A percentile compares a stretch with the other conserved stretches of the same genome.
Conservation (phyloP, 2,329 filamentous ascomycete genomes). For the Rhynchosporium secalis region DNA sequence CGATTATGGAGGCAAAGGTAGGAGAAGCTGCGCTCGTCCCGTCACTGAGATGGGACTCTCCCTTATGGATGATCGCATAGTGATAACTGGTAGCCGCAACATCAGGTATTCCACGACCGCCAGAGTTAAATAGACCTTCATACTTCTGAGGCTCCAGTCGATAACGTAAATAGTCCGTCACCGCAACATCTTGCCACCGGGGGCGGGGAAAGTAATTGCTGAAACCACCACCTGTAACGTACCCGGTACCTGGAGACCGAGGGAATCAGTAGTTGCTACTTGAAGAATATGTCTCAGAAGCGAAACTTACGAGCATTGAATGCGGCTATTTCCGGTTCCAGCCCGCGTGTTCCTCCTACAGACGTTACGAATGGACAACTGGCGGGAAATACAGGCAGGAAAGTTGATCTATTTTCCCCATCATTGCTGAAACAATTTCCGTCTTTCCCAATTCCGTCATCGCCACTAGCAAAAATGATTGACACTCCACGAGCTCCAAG, state of each 20-base stretch:
- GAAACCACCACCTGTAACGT: neutral
- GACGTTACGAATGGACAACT: neutral
- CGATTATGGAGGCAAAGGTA: slow-evolving; percentile 56
- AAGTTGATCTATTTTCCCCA: neutral
- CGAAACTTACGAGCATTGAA: neutral
- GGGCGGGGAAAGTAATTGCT: slow-evolving; percentile 31
- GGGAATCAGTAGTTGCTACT: no score
- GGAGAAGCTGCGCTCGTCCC: slow-evolving; percentile 45
- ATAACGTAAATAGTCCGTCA: no score
- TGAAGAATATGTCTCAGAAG: no score
- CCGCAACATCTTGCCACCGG: slow-evolving; percentile 45
- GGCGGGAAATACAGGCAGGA: neutral
- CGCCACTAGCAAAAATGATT: slow-evolving; percentile 50
- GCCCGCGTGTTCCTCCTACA: neutral
- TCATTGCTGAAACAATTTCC: neutral
- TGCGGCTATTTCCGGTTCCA: neutral
- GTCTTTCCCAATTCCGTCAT: slow-evolving; percentile 46
- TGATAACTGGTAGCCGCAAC: slow-evolving; percentile 58
- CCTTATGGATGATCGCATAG: slow-evolving; percentile 47
- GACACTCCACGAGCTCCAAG: slow-evolving; percentile 51
- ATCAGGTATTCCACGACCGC: slow-evolving; percentile 52
- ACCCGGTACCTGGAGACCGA: slow-evolving; percentile 21
- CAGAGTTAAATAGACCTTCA: neutral
- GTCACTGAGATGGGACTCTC: slow-evolving; percentile 10
- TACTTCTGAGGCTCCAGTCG: neutral